Percentiles rank a stretch among this genome's conserved stretches.
phyloP scores from a whole-genome alignment of 2,329 filamentous ascomycete species.

The Clonostachys solani region DNA sequence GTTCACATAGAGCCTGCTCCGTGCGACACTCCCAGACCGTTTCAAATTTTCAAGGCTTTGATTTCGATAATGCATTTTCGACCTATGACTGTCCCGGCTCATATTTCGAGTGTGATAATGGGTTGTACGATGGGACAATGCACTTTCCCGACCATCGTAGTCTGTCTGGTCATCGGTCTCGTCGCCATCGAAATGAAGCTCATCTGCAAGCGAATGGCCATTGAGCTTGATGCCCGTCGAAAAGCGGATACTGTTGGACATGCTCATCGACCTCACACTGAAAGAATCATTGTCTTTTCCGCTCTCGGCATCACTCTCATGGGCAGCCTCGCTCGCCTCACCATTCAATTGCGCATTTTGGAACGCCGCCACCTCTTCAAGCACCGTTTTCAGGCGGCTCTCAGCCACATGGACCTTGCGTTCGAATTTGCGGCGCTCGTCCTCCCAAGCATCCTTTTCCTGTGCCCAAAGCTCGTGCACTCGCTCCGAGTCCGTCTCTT shows the following conservation, averaged over 20 bases:
- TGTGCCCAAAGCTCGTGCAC: slow-evolving; percentile 77
- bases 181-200: slow-evolving; percentile 69
- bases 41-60: slow-evolving; percentile 55
- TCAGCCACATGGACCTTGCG: slow-evolving; percentile 88
- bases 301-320: slow-evolving; percentile 54
- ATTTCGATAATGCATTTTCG: slow-evolving; percentile 46
- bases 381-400: slow-evolving; percentile 73
- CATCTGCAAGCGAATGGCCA: slow-evolving; percentile 81
- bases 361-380: slow-evolving; percentile 79
- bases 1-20: slow-evolving; percentile 49
- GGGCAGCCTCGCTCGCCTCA: slow-evolving; percentile 8
- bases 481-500: slow-evolving; percentile 79
- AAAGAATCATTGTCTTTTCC: slow-evolving; percentile 65
- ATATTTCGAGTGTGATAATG: slow-evolving; percentile 45
- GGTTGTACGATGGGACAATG: slow-evolving; percentile 41
- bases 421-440: slow-evolving; percentile 77
- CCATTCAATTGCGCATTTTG: slow-evolving; percentile 49
- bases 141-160: slow-evolving; percentile 63
- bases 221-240: slow-evolving; percentile 60
- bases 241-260: slow-evolving; percentile 68
- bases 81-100: slow-evolving; percentile 52
- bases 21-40: slow-evolving; percentile 48
- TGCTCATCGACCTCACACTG: slow-evolving; percentile 69
- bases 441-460: slow-evolving; percentile 82
- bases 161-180: slow-evolving; percentile 71